Evolutionary conservation across 2,329 filamentous ascomycete species (phyloP).

Genomic region (Diaporthe sp.): DNA sequence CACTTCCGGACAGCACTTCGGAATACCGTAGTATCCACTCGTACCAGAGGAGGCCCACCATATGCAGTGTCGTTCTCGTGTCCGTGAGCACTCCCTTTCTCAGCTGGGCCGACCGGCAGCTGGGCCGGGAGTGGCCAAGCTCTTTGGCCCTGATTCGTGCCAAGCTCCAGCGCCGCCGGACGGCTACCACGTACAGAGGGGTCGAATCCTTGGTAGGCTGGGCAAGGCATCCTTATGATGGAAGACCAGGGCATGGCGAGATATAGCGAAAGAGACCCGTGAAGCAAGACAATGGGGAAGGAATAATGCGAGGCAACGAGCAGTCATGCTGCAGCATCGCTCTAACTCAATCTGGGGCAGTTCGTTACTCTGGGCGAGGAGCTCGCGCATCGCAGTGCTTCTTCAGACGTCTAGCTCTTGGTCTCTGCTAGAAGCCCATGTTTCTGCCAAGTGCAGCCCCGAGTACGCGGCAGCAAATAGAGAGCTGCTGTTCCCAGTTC

Average conservation of each 20-base stretch:
- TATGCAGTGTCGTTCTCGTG: background rate
- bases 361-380: background rate
- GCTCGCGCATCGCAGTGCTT: slow-evolving; percentile 11
- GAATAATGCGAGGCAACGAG: background rate
- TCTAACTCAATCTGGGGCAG: background rate
- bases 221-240: background rate
- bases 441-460: background rate
- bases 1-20: slow-evolving; percentile 4
- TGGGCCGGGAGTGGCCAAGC: slow-evolving; percentile 22
- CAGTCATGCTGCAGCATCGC: background rate
- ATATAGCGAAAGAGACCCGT: background rate
- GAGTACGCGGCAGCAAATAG: slow-evolving; percentile 3
- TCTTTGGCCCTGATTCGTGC: slow-evolving; percentile 20
- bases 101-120: slow-evolving; percentile 9
- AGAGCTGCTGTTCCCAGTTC: background rate
- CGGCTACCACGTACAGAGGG: background rate
- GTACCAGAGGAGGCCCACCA: background rate
- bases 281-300: background rate
- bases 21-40: slow-evolving; percentile 13
- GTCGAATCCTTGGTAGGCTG: slow-evolving; percentile 5
- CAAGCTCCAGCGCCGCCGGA: slow-evolving; percentile 22
- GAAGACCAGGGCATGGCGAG: background rate
- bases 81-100: slow-evolving; percentile 20
- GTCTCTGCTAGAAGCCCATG: background rate
- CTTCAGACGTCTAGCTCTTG: background rate